Evolutionary conservation across 305 asterid species (phyloP).

Genomic region (Nicotiana rustica): DNA sequence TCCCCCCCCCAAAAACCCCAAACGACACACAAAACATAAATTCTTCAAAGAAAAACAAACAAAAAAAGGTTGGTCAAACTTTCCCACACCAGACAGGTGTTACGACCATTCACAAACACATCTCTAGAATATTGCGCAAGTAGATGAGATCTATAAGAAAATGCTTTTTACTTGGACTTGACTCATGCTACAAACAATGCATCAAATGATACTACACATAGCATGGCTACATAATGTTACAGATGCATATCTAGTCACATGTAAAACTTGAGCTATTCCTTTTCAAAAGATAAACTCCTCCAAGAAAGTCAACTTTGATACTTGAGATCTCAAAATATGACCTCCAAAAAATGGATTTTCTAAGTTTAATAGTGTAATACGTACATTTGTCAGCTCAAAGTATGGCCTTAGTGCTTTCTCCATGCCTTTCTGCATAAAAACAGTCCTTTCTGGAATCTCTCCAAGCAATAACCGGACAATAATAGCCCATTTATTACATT

Average conservation of each 20-base stretch:
- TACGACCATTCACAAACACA: neutral
- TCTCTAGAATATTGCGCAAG: neutral
- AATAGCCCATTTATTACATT: conserved; percentile 94
- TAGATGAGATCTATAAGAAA: neutral
- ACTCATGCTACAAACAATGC: conserved; percentile 14
- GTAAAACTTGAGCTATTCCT: neutral
- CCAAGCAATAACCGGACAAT: conserved; percentile 91
- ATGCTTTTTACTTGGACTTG: neutral
- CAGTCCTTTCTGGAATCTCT: conserved; percentile 97
- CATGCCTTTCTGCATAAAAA: conserved; percentile 98
- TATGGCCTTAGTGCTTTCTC: conserved; percentile 90
- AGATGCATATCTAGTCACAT: neutral
- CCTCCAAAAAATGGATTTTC: neutral
- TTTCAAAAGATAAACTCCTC: neutral
- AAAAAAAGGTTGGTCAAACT: neutral
- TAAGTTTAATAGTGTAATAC: conserved; percentile 39
- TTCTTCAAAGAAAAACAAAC: neutral
- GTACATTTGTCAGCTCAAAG: conserved; percentile 96
- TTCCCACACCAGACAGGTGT: neutral
- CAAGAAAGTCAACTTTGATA: conserved; percentile 25
- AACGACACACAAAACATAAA: neutral
- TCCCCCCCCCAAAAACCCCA: neutral
- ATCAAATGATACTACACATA: neutral
- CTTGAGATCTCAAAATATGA: neutral
- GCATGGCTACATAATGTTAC: neutral